Conservation (phyloP, 805 yeast genomes). For the Candida vartiovaarae region DNA sequence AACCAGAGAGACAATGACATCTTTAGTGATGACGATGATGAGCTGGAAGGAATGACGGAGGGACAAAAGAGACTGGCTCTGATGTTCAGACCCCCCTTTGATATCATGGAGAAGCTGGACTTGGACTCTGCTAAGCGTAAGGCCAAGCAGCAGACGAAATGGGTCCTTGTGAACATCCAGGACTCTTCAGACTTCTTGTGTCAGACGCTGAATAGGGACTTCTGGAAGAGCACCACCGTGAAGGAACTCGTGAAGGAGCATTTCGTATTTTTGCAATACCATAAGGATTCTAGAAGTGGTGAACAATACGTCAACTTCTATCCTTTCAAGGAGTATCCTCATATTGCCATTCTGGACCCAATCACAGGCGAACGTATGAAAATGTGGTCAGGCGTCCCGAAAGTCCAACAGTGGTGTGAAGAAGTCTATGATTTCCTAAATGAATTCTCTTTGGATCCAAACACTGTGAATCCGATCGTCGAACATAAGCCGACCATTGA, state of each 20-base stretch:
- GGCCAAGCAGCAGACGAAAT: conserved; percentile 60
- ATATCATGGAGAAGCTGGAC: conserved; percentile 60
- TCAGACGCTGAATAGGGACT: conserved; percentile 85
- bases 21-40: conserved; percentile 22
- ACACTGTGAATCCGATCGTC: conserved; percentile 58
- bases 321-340: conserved; percentile 68
- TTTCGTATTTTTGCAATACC: conserved; percentile 83
- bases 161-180: conserved; percentile 87
- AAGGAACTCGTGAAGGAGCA: conserved; percentile 57
- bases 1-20: conserved; percentile 29
- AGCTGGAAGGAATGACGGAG: conserved; percentile 23
- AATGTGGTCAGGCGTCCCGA: conserved; percentile 70
- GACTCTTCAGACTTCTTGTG: conserved; percentile 80
- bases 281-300: conserved; percentile 71
- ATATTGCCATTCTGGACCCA: conserved; percentile 88
- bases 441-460: conserved; percentile 57
- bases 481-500: conserved; percentile 53
- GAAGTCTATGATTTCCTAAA: conserved; percentile 66
- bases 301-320: conserved; percentile 65
- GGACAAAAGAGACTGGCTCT: conserved; percentile 68
- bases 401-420: conserved; percentile 49
- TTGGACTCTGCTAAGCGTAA: conserved; percentile 65
- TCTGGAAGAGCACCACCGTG: conserved; percentile 71
- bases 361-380: conserved; percentile 87
- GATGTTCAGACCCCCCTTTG: conserved; percentile 91